phyloP scores from a whole-genome alignment of 2,329 filamentous ascomycete species.

The Scedosporium apiospermum region DNA sequence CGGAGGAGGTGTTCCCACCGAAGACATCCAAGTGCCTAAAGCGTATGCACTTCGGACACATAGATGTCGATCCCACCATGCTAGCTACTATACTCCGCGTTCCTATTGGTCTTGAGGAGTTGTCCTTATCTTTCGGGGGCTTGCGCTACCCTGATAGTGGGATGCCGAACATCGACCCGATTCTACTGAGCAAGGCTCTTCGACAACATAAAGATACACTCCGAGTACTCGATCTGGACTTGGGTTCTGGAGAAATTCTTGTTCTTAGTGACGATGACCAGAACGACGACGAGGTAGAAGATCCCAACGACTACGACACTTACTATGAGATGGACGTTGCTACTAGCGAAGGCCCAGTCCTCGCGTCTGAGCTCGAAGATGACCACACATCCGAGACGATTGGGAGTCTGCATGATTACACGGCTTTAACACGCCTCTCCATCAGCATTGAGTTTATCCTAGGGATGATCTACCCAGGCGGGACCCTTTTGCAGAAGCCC shows the following conservation, averaged over 20 bases:
- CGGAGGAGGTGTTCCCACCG: constrained; percentile 2
- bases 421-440: constrained; percentile 7
- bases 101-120: constrained; percentile 8
- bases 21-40: constrained; percentile 6
- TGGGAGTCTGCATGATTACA: constrained; percentile 7
- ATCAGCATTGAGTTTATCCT: background rate
- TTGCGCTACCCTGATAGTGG: background rate
- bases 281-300: too few relatives aligned
- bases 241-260: background rate
- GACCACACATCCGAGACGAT: constrained; percentile 7
- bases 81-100: constrained; percentile 9
- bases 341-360: background rate
- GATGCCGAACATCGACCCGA: background rate
- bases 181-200: constrained; percentile 8
- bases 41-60: constrained; percentile 6
- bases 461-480: background rate
- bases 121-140: constrained; percentile 4
- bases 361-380: background rate
- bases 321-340: background rate
- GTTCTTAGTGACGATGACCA: background rate
- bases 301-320: background rate
- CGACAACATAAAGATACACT: constrained; percentile 7
- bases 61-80: constrained; percentile 4
- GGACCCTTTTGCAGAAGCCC: background rate
- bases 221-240: constrained; percentile 7